A percentile compares a stretch with the other conserved stretches of the same genome.
These are phyloP conservation scores for Triticum monococcum DNA, from an alignment of 176 grass and related monocot species.

Conservation along the genomic window DNA sequence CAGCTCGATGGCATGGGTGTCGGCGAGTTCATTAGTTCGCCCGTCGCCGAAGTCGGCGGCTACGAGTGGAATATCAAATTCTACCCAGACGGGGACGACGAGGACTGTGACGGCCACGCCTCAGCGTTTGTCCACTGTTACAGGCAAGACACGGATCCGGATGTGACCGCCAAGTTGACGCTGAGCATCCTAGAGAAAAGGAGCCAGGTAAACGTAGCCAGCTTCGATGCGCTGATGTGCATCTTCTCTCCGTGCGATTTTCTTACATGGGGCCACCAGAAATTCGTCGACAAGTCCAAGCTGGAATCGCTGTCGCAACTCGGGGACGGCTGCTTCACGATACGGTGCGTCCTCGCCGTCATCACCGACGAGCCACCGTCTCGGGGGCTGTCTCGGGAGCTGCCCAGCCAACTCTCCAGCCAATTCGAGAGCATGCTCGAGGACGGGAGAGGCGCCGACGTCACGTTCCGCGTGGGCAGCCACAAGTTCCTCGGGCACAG, in stretches of 20 bases:
- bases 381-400: background rate
- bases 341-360: background rate
- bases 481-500: background rate
- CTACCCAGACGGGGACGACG: background rate
- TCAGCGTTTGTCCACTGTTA: background rate
- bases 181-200: background rate
- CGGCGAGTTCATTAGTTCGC: background rate
- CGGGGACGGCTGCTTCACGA: background rate
- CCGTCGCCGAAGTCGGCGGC: background rate
- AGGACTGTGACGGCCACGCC: background rate
- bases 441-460: background rate
- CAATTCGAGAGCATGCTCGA: background rate
- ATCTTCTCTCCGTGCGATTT: background rate
- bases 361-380: background rate
- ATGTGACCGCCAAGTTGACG: background rate
- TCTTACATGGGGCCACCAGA: too few relatives aligned
- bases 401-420: background rate
- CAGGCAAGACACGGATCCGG: background rate
- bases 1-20: background rate
- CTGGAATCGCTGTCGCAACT: background rate
- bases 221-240: background rate
- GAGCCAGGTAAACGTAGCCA: background rate
- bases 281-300: background rate
- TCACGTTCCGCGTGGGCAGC: background rate
- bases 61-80: constrained; percentile 1